Evolutionary conservation across 495 filamentous ascomycete species (phyloP).

Genomic region (Cetradonia linearis): DNA sequence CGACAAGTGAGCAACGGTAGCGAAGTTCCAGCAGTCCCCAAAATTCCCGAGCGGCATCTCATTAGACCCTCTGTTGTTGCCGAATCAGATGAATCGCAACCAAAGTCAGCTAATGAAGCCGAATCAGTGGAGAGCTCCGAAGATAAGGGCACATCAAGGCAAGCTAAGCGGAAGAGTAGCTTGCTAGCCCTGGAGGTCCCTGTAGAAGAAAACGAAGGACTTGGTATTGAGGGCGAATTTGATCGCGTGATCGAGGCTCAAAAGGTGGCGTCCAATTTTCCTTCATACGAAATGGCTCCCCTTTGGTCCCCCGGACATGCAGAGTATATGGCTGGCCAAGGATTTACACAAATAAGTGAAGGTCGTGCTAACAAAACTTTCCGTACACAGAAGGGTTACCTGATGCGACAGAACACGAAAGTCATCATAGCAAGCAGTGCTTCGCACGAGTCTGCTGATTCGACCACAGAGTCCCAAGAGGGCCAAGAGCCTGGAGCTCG

Average conservation of each 20-base stretch:
- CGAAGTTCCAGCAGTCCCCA: conserved; percentile 48
- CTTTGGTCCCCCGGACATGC: conserved; percentile 17
- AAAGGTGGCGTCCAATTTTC: conserved; percentile 73
- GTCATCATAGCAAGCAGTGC: conserved; percentile 79
- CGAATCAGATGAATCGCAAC: conserved; percentile 26
- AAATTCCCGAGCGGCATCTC: conserved; percentile 50
- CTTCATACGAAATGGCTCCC: conserved; percentile 32
- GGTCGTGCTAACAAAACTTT: conserved; percentile 46
- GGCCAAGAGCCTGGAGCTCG: conserved; percentile 43
- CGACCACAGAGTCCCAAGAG: conserved; percentile 34
- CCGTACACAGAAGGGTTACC: conserved; percentile 79
- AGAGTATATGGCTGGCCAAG: conserved; percentile 26
- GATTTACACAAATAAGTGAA: conserved; percentile 22
- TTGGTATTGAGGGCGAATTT: conserved; percentile 85
- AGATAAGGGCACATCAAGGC: conserved; percentile 21
- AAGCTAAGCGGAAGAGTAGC: conserved; percentile 40
- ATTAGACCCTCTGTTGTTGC: conserved; percentile 37
- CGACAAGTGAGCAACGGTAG: conserved; percentile 61
- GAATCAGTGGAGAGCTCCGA: conserved; percentile 16
- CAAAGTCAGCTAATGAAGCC: conserved; percentile 19
- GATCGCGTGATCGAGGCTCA: conserved; percentile 91
- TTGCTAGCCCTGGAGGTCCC: conserved; percentile 61
- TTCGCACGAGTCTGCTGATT: conserved; percentile 37
- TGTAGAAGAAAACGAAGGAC: conserved; percentile 45
- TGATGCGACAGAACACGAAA: conserved; percentile 98